phyloP scores from a whole-genome alignment of 106 monocot genomes.

The Apostasia ramifera region DNA sequence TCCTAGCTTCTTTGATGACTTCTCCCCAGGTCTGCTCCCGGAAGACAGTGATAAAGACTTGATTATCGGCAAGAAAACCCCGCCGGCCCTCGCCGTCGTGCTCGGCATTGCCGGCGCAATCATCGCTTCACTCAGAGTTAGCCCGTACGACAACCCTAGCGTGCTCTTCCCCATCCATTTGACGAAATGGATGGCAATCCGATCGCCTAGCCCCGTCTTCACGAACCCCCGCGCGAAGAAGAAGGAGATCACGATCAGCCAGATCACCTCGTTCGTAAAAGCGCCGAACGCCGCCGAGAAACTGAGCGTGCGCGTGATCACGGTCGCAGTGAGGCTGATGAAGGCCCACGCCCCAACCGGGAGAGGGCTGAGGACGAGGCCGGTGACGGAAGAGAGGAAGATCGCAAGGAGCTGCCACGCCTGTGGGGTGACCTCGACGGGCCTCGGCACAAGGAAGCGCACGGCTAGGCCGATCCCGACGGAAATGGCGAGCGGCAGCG shows the following conservation, averaged over 20 bases:
- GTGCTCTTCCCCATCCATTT: conserved; percentile 93
- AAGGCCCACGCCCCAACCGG: conserved; percentile 96
- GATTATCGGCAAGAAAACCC: conserved; percentile 88
- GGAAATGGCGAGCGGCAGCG: conserved; percentile 52
- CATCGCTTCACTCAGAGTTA: conserved; percentile 69
- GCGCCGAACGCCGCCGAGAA: conserved; percentile 75
- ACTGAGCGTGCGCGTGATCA: conserved; percentile 57
- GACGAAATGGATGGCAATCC: conserved; percentile 84
- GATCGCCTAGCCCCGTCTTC: conserved; percentile 86
- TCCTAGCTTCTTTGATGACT: conserved; percentile 62
- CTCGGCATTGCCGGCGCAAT: conserved; percentile 98
- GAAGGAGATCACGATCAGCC: conserved; percentile 96
- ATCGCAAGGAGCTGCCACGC: conserved; percentile 92
- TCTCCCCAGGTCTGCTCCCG: conserved; percentile 71
- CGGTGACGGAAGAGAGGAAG: conserved; percentile 84
- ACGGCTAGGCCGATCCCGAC: conserved; percentile 65
- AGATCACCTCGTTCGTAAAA: conserved; percentile 86
- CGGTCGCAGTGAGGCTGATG: conserved; percentile 55
- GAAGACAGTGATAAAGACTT: conserved; percentile 72
- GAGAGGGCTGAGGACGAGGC: conserved; percentile 74
- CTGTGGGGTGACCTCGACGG: conserved; percentile 55
- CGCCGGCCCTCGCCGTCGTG: conserved; percentile 84
- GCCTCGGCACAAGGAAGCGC: conserved; percentile 66
- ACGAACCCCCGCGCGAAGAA: conserved; percentile 96
- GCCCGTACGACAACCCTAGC: conserved; percentile 74